Base-by-base conservation (phyloP, 83 land plant genomes). In the Thuja plicata region DNA sequence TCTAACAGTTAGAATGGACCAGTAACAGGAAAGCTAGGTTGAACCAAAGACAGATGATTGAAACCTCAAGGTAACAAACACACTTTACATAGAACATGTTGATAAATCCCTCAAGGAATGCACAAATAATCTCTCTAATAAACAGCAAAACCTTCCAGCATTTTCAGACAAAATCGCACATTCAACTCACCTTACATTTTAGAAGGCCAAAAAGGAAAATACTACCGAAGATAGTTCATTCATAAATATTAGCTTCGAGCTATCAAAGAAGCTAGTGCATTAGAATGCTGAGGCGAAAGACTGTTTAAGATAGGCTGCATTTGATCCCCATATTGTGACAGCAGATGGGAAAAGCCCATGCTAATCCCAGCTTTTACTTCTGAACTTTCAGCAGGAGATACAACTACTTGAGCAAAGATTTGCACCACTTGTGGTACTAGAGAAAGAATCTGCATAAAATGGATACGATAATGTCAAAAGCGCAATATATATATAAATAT, bases 271-370 rank as follows among this genome's bases (percentile, higher is more conserved):
- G 96, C 94, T 80, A 98, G 88, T 1, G 99, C 99, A 91, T 92
- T 96, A 45, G 97, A 97, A 89, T 94, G 92, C 12, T 91, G 92
- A 40, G 99, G 95, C 9, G 97, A 88, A 82, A 98, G 94, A 88
- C 88, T 91, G 70, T 90, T 91, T 84, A 98, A 66, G 62, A 98
- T 85, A 12, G 97, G 94, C 74, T 97, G 98, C 96, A 98, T 94
- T 88, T 98, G 96, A 43, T 95, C 94, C 30, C 98, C 95, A 91
- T 95, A 97, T 34, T 93, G 94, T 1, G 95, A 94, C 85, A 95
- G 88, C 87, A 98, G 90, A 70, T 98, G 97, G 41, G 95, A 89
- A 76, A 96, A 92, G 62, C 97, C 95, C 88, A 88, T 88, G 71
- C 97, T 97, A 37, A 98, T 93, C 80, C 87, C 89, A 45, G 89